These are phyloP conservation scores for Glycyrrhiza uralensis DNA, from an alignment of 306 rosid species.

Conservation along the genomic window DNA sequence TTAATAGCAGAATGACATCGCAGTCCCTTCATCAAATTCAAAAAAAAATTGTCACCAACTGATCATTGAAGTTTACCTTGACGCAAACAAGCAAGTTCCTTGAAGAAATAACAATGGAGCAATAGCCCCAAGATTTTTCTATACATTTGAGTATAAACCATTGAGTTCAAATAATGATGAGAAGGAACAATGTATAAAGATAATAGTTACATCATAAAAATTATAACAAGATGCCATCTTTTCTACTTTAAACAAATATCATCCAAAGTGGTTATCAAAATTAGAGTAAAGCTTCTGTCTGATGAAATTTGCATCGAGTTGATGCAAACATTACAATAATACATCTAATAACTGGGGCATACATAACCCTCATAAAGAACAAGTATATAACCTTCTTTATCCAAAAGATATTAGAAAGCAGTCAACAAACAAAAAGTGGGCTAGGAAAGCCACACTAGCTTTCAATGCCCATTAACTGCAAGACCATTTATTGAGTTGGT, in stretches of 20 bases:
- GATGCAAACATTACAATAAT: slow-evolving; percentile 44
- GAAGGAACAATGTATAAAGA: neutral
- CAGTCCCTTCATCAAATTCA: no score
- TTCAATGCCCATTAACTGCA: slow-evolving; percentile 41
- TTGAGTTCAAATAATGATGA: neutral
- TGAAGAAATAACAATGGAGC: no score
- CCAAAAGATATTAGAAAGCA: slow-evolving; percentile 19
- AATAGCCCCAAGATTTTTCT: neutral
- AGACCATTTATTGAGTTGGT: slow-evolving; percentile 45
- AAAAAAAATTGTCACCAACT: no score
- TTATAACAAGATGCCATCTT: neutral
- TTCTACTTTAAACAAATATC: neutral
- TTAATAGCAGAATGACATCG: no score
- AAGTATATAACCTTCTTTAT: slow-evolving; percentile 21
- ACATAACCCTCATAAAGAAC: slow-evolving; percentile 13
- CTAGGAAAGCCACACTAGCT: slow-evolving; percentile 9
- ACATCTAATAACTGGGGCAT: slow-evolving; percentile 27
- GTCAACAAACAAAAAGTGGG: slow-evolving; percentile 14
- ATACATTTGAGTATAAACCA: neutral
- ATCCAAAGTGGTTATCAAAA: slow-evolving; percentile 21
- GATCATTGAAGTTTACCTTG: no score
- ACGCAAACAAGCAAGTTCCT: no score
- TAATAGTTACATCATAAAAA: neutral
- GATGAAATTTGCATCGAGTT: slow-evolving; percentile 55
- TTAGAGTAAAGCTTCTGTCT: slow-evolving; percentile 29